These are phyloP conservation scores for Talaromyces funiculosus DNA, from an alignment of 2,329 filamentous ascomycete species.

Conservation along the genomic window DNA sequence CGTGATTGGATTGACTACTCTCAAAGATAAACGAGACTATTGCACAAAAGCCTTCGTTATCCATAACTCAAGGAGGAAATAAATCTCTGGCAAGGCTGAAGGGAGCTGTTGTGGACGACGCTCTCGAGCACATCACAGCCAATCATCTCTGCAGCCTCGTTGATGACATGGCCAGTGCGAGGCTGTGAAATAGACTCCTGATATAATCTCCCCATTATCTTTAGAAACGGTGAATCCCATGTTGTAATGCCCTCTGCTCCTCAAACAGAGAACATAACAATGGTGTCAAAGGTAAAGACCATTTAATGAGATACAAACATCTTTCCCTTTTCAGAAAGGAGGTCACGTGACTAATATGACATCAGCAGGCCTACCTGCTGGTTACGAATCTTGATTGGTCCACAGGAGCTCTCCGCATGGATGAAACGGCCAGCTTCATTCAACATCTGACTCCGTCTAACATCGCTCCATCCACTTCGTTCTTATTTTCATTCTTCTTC, in stretches of 20 bases:
- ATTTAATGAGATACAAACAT: no score
- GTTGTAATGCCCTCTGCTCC: no score
- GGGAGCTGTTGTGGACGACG: neutral
- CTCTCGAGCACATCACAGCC: neutral
- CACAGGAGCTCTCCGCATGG: neutral
- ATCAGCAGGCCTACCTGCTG: neutral
- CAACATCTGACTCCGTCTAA: neutral
- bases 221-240: no score
- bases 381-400: neutral
- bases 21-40: no score
- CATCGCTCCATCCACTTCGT: neutral
- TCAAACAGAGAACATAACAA: no score
- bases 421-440: neutral
- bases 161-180: neutral
- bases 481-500: neutral
- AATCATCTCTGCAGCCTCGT: neutral
- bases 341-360: conserved; percentile 31
- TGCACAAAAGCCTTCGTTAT: no score
- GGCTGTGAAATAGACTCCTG: neutral
- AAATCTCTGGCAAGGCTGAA: neutral
- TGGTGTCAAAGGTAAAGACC: no score
- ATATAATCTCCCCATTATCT: neutral
- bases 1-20: no score
- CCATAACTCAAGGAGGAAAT: no score
- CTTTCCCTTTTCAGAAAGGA: conserved; percentile 10